Percentiles rank a stretch among this genome's conserved stretches.
Conservation (phyloP, 768 basidiomycete genomes). For the Calocybe cyanea region DNA sequence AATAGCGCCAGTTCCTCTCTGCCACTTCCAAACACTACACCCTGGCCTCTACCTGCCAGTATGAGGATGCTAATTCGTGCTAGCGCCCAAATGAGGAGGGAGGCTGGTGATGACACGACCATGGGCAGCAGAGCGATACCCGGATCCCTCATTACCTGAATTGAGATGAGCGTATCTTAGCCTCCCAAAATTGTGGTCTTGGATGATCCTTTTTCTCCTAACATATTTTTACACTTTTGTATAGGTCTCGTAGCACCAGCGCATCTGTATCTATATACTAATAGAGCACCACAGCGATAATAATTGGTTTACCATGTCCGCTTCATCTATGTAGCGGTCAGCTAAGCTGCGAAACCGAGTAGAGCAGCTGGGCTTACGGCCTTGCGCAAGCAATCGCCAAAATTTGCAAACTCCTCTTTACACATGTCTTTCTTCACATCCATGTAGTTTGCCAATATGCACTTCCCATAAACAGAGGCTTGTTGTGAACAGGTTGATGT, state of each 20-base stretch:
- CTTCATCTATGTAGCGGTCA: slow-evolving; percentile 23
- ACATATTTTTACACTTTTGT: slow-evolving; percentile 4
- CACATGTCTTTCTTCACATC: slow-evolving; percentile 86
- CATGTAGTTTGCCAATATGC: slow-evolving; percentile 76
- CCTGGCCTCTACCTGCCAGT: slow-evolving; percentile 45
- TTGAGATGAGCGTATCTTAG: too few relatives aligned
- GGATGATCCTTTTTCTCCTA: slow-evolving; percentile 1
- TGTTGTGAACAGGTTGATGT: slow-evolving; percentile 70
- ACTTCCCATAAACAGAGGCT: slow-evolving; percentile 83
- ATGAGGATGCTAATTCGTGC: slow-evolving; percentile 51
- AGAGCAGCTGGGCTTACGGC: slow-evolving; percentile 48
- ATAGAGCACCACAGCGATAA: neutral
- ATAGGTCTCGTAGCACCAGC: slow-evolving; percentile 4
- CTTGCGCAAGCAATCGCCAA: slow-evolving; percentile 75
- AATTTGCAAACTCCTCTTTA: slow-evolving; percentile 77
- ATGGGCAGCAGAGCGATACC: slow-evolving; percentile 27
- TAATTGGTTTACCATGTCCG: slow-evolving; percentile 29
- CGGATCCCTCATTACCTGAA: slow-evolving; percentile 32
- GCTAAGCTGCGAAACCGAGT: neutral
- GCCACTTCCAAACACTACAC: slow-evolving; percentile 59
- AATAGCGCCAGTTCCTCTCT: slow-evolving; percentile 32
- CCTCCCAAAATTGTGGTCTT: too few relatives aligned
- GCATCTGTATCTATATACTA: neutral
- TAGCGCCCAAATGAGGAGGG: slow-evolving; percentile 37
- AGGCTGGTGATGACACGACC: slow-evolving; percentile 20